Base-by-base conservation (phyloP, 2,329 filamentous ascomycete species). In the Didymosphaeria variabile region DNA sequence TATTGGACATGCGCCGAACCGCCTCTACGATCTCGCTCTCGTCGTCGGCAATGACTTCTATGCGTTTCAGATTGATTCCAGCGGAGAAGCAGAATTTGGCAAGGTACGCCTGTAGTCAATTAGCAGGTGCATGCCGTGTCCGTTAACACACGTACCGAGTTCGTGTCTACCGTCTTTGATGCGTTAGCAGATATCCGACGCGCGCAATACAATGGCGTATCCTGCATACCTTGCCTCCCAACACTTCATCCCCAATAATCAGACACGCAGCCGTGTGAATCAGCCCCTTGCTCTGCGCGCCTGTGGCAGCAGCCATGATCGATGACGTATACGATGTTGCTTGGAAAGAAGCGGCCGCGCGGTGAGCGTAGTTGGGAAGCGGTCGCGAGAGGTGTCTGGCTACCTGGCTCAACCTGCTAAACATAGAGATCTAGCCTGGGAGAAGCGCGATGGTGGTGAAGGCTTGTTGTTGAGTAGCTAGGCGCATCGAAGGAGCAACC, bases 191-290 rank as follows among this genome's bases (percentile, higher is more conserved):
- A 36, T 23, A 46, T 23, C n/a, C 54, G 53, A 38, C 32, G 5
- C 46, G 57, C 52, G 34, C 26, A 40, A 40, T 45, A 44, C 55
- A 38, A 49, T 36, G 36, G 23, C 47, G 49, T 34, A 23, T 51
- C 49, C 32, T 61, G 60, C 82, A 66, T 77, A 93, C 94, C 90
- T 98, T 98, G 71, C 95, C 94, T 23, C 93, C 94, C 4, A 98
- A 84, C 5, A 98, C 93, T 79, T 97, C 94, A 80, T 98, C 94
- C n/a, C 94, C 94, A 71, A 99, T 98, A 62, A 99, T 93, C 66
- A 98, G 81, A 78, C 93, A 97, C 59, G 91, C 94, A 12, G 94
- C 95, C 50, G 94, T 97, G 75, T 93, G 89, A 69, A 98, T 96
- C 62, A 86, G 88, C 73, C 89, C 84, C 70, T 85, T 82, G 72